Conservation (phyloP, 495 filamentous ascomycete genomes). For the Chaetomium cochliodes region DNA sequence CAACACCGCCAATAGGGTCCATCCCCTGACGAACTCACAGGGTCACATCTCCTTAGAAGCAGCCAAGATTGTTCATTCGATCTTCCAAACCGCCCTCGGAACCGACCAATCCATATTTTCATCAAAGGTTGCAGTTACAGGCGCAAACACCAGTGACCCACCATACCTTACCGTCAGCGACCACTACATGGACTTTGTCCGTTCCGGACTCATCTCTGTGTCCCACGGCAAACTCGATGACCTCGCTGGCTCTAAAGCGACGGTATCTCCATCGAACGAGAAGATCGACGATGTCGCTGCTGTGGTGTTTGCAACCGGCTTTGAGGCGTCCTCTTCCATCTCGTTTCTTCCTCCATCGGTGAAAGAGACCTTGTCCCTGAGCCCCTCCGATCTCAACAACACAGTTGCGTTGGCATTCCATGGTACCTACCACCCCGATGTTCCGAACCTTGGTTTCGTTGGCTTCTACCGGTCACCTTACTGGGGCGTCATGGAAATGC, state of each 20-base stretch:
- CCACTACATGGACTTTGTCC: constrained; percentile 68
- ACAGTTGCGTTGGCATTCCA: constrained; percentile 70
- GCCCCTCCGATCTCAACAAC: constrained; percentile 54
- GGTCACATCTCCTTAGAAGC: constrained; percentile 59
- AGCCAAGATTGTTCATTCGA: constrained; percentile 51
- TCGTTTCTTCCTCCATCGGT: constrained; percentile 58
- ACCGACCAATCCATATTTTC: constrained; percentile 61
- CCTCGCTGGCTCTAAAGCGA: constrained; percentile 36
- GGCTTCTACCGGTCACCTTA: constrained; percentile 85
- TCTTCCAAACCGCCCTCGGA: constrained; percentile 58
- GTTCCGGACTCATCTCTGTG: constrained; percentile 59
- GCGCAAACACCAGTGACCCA: constrained; percentile 42
- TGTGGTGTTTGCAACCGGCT: constrained; percentile 77
- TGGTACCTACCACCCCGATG: constrained; percentile 55
- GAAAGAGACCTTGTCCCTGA: constrained; percentile 55
- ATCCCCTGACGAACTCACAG: constrained; percentile 55
- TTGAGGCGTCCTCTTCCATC: constrained; percentile 60
- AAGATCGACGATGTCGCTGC: constrained; percentile 58
- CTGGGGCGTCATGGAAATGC: constrained; percentile 87
- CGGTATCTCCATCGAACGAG: constrained; percentile 37
- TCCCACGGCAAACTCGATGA: constrained; percentile 43
- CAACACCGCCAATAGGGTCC: constrained; percentile 61
- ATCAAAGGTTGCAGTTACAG: constrained; percentile 37
- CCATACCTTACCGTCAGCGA: constrained; percentile 69
- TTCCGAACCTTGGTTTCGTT: constrained; percentile 72